phyloP scores from a whole-genome alignment of 495 filamentous ascomycete genomes.

The Physcia stellaris region DNA sequence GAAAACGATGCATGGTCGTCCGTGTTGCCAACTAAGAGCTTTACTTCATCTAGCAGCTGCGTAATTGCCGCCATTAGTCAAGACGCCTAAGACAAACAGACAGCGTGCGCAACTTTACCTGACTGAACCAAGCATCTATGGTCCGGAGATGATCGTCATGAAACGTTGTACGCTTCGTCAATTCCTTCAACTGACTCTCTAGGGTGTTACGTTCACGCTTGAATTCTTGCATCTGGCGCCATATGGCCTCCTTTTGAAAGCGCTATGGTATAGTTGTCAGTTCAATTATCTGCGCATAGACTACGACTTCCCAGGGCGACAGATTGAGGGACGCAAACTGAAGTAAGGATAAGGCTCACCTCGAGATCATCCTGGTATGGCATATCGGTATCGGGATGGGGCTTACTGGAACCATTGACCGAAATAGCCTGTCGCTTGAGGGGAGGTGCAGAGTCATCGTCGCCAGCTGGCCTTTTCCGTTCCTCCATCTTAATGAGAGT shows the following conservation, averaged over 20 bases:
- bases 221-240: constrained; percentile 93
- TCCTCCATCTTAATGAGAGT: constrained; percentile 88
- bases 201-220: constrained; percentile 74
- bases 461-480: constrained; percentile 76
- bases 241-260: constrained; percentile 95
- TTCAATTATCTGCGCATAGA: constrained; percentile 12
- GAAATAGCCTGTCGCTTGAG: constrained; percentile 68
- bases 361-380: constrained; percentile 79
- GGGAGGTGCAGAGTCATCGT: constrained; percentile 64
- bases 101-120: too few species aligned
- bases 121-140: constrained; percentile 81
- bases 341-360: constrained; percentile 39
- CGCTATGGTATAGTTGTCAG: constrained; percentile 41
- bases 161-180: constrained; percentile 57
- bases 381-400: constrained; percentile 66
- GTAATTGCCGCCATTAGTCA: too few species aligned
- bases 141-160: constrained; percentile 87
- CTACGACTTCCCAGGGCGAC: constrained; percentile 3
- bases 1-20: constrained; percentile 32
- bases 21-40: constrained; percentile 45
- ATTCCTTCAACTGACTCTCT: constrained; percentile 60
- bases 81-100: too few species aligned
- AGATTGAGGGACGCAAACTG: constrained; percentile 1
- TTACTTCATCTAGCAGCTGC: constrained; percentile 78
- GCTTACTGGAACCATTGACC: constrained; percentile 59